Base-by-base conservation (phyloP, 331 rosid species). In the Prunus yedoensis region DNA sequence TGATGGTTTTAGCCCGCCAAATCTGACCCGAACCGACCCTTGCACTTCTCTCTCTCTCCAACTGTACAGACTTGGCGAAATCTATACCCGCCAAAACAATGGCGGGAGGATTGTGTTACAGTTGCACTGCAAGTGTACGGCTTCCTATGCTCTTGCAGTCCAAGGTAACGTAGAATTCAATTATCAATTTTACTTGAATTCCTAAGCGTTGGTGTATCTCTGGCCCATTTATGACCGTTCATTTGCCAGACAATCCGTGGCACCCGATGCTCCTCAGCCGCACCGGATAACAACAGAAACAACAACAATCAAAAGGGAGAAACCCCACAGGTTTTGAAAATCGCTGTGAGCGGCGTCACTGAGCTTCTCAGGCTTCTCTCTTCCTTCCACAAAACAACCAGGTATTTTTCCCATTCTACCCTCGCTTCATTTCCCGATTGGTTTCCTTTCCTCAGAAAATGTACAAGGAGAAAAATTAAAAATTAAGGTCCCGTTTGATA, bases 361-460 rank as follows among this genome's bases (percentile, higher is more conserved):
- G 90, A 90, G 84, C 84, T 91, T 70, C 88, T 91, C 58, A 75
- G 98, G 76, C 53, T 87, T 81, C 62, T 94, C 80, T 86, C 96
- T 78, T 83, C 83, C 72, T 71, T 82, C 76, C 41, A 20, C 56
- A 67, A 63, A 69, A 60, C 80, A 66, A 60, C 83, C 73, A 83
- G 88, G 92, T 87, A 20, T 15, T 66, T 20, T n/a, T n/a, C 49
- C 69, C 17, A 11, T 38, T 62, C 32, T 62, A 32, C 46, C 15
- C 41, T 63, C 68, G 8, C 28, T 70, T 68, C 41, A 14, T 21
- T 2, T 14, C 32, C 20, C 65, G 6, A 6, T 59, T 27, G 2
- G 32, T 14, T 74, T 74, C 30, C 30, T 23, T 16, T 56, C 64
- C 46, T 51, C 50, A 66, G 45, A 27, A 10, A 23, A 76, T 62